Conservation (phyloP, 345 rosid species). For the Anacardium occidentale region DNA sequence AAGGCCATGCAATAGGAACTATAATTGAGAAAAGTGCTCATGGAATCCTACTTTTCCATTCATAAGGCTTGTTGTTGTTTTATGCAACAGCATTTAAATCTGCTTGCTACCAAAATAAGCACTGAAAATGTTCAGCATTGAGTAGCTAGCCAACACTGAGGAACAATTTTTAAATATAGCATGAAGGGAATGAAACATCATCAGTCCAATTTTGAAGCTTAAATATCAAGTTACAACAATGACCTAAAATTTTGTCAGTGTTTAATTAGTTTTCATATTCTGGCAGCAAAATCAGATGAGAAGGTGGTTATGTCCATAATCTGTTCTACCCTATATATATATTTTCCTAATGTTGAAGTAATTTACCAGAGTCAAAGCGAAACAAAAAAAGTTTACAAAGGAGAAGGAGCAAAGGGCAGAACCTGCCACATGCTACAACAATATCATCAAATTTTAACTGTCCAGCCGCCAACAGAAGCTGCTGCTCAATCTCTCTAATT, state of each 20-base stretch:
- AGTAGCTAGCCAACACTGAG: not conserved
- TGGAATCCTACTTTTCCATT: no score
- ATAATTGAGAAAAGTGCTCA: no score
- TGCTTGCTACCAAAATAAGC: no score
- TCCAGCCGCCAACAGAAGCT: constrained; percentile 44
- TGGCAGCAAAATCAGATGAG: not conserved
- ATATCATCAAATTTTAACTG: constrained; percentile 71
- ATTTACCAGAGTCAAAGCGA: not conserved
- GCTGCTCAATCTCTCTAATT: constrained; percentile 81
- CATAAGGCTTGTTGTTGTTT: no score
- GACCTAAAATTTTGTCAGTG: not conserved
- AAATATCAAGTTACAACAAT: no score
- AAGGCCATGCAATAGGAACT: not conserved
- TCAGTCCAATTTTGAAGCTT: not conserved
- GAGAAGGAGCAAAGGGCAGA: constrained; percentile 1
- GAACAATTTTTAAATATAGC: not conserved
- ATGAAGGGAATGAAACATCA: no score
- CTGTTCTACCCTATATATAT: not conserved
- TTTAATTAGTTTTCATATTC: not conserved
- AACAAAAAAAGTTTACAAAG: not conserved
- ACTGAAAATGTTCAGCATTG: not conserved
- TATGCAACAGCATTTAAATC: no score
- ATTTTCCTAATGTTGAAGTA: not conserved
- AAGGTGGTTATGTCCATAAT: not conserved
- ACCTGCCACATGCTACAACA: constrained; percentile 98